A percentile compares a stretch with the other conserved stretches of the same genome.
These are phyloP conservation scores for Chlamydomonas sphaeroides DNA, from an alignment of 139 green algal species.

Conservation along the genomic window DNA sequence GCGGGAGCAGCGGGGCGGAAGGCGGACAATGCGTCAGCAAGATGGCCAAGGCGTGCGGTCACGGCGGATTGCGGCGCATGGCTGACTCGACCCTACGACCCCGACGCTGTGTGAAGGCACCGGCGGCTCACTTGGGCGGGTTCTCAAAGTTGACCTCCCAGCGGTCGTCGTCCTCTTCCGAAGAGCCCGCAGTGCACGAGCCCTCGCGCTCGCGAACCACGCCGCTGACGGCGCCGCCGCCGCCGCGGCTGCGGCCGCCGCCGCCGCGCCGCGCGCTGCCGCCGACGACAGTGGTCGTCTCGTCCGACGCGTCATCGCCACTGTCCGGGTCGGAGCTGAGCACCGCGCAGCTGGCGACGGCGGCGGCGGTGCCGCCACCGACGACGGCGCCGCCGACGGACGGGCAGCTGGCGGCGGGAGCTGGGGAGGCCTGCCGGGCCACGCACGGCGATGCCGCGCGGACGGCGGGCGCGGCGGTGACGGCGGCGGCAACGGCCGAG, in stretches of 20 bases:
- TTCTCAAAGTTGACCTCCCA: slow-evolving; percentile 36
- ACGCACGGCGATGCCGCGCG: too few relatives aligned
- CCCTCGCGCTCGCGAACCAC: too few relatives aligned
- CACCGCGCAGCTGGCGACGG: too few relatives aligned
- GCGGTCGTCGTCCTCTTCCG: slow-evolving; percentile 4
- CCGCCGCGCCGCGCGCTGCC: too few relatives aligned
- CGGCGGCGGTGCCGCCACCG: too few relatives aligned
- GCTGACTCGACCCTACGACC: not conserved
- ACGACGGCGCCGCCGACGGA: not conserved
- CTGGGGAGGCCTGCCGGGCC: too few relatives aligned
- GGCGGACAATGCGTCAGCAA: not conserved
- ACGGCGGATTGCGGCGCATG: not conserved
- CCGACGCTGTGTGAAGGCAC: not conserved
- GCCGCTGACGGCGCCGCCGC: too few relatives aligned
- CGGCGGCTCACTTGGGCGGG: slow-evolving; percentile 8
- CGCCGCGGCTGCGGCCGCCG: too few relatives aligned
- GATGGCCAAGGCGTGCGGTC: not conserved
- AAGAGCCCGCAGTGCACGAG: not conserved
- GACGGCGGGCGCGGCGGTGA: too few relatives aligned
- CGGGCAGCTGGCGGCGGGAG: too few relatives aligned
- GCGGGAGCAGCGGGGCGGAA: not conserved
- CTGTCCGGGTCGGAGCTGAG: not conserved
- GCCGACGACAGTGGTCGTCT: too few relatives aligned
- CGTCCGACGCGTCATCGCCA: not conserved
- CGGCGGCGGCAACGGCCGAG: too few relatives aligned